A percentile compares a stretch with the other conserved stretches of the same genome.
Evolutionary conservation across 768 basidiomycete species (phyloP).

Genomic region (Phylloporus rhodoxanthus): DNA sequence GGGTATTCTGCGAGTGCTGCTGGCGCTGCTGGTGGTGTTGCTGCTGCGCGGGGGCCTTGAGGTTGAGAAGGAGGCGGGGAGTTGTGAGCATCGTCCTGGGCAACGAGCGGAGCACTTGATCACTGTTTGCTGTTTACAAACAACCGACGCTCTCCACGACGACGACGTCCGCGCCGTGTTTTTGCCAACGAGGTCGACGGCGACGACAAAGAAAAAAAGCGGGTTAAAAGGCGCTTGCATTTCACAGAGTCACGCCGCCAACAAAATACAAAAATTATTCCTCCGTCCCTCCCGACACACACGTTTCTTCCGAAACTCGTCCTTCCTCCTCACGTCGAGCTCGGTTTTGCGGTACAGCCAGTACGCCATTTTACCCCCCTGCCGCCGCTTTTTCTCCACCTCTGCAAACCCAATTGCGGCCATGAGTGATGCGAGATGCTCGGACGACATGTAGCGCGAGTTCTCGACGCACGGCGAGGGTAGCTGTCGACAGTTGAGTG

Average conservation of each 20-base stretch:
- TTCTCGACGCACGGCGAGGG: conserved; percentile 82
- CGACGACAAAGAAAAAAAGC: conserved; percentile 3
- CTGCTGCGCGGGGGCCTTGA: conserved; percentile 24
- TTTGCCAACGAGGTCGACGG: conserved; percentile 6
- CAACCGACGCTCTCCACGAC: conserved; percentile 24
- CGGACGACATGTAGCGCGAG: conserved; percentile 72
- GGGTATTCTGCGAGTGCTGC: conserved; percentile 26
- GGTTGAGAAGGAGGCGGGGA: conserved; percentile 30
- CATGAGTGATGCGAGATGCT: conserved; percentile 56
- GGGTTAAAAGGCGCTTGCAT: neutral
- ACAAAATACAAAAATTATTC: conserved; percentile 73
- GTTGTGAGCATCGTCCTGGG: conserved; percentile 29
- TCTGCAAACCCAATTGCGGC: conserved; percentile 55
- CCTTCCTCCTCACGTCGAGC: conserved; percentile 1
- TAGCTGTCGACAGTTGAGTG: conserved; percentile 43
- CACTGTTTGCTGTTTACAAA: conserved; percentile 29
- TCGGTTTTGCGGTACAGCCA: conserved; percentile 63
- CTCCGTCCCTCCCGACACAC: conserved; percentile 60
- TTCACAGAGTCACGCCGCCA: conserved; percentile 20
- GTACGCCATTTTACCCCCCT: conserved; percentile 80
- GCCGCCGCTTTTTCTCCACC: conserved; percentile 55
- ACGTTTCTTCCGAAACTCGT: conserved; percentile 46
- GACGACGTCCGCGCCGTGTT: conserved; percentile 1
- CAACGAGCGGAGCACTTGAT: conserved; percentile 17
- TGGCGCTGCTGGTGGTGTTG: conserved; percentile 18